Evolutionary conservation across 768 basidiomycete genomes (phyloP), one percentile per base, ranked within the genome.

Genomic region (Boletus sensibilis): DNA sequence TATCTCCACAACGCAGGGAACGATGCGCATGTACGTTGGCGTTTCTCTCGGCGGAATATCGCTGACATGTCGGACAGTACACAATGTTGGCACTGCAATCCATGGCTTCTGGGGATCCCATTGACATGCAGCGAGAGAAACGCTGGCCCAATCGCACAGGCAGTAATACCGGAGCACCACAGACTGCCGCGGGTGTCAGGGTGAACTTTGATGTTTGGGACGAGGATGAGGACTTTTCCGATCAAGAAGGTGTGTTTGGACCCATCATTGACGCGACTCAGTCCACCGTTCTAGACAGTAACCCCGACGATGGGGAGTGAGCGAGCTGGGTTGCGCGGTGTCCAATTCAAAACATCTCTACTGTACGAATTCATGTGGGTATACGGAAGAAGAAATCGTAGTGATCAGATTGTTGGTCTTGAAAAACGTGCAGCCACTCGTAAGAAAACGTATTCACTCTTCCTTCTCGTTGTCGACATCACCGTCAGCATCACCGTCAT

Each of bases 1-100:
- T 75, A 78, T 61, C 72, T 88, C 55, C 93, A 93, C 76, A 95
- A 94, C 64, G 91, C 90, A 1, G 92, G 91, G 0, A 94, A 93
- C 64, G 90, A 94, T 68, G 91, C 92, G 1, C 79, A 87, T 68
- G 92, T 92, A 62, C 40, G 85, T 69, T 39, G 21, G 31, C 6
- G 21, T 42, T 35, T 11, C 42, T 49, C 8, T 34, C 9, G 18
- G 29, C 8, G 13, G 14, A 31, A 25, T 18, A 21, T 29, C 2
- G 12, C 29, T 68, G 16, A 64, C 11, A 10, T 10, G 27, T 34
- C 23, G n/a, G 25, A 38, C 60, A 94, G 92, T 90, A 83, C 62
- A 92, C 90, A 2, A 74, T 93, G 54, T 70, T 82, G 43, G 82
- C 83, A 13, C 67, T 90, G 67, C 80, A 79, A 52, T 70, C 77